phyloP scores from a whole-genome alignment of 345 rosid species.

The Moricandia moricandioides region DNA sequence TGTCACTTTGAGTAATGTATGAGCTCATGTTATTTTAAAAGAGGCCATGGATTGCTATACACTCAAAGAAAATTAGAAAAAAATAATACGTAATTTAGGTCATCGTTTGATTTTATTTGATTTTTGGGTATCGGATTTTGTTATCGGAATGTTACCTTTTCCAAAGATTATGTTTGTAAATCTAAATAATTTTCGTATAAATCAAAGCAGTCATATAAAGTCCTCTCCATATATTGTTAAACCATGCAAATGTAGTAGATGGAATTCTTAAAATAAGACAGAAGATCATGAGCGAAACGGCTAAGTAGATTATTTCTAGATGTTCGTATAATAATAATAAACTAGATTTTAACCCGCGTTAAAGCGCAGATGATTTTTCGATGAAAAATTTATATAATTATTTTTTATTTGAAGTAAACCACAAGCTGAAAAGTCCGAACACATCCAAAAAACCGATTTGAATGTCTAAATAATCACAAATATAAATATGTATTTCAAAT shows the following conservation, averaged over 20 bases:
- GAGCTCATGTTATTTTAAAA: conserved; percentile 3
- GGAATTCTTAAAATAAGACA: neutral
- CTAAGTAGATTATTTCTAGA: neutral
- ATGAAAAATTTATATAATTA: too few species aligned
- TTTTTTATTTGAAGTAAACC: too few species aligned
- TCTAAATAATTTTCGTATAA: neutral
- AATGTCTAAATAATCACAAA: too few species aligned
- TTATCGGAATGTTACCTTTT: neutral
- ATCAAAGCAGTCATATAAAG: neutral
- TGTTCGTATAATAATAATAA: neutral
- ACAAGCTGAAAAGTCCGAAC: too few species aligned
- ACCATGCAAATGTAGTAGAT: conserved; percentile 10
- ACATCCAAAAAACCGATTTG: too few species aligned
- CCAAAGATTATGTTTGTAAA: conserved; percentile 1
- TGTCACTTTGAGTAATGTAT: conserved; percentile 48
- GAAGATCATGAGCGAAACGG: neutral
- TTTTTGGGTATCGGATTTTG: conserved; percentile 11
- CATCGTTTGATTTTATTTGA: conserved; percentile 18
- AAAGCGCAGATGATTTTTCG: too few species aligned
- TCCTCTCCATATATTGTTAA: neutral
- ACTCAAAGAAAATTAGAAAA: conserved; percentile 10
- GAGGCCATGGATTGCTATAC: conserved; percentile 6
- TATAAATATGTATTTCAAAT: too few species aligned
- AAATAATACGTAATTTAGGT: conserved; percentile 13
- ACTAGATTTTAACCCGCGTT: too few species aligned